Evolutionary conservation across 2,329 filamentous ascomycete species (phyloP).

Genomic region (Massarina eburnea): DNA sequence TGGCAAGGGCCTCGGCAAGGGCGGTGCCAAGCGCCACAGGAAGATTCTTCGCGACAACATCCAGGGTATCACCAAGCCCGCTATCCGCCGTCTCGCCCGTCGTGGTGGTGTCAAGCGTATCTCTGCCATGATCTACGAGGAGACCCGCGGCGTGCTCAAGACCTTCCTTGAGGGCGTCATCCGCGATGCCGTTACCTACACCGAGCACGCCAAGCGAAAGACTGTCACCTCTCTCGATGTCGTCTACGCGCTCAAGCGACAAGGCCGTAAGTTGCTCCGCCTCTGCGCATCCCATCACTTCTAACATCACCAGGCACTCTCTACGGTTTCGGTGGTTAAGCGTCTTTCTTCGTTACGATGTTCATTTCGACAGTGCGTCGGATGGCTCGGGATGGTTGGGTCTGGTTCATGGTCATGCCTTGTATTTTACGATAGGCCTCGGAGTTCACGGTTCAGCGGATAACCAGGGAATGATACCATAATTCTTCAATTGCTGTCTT

Average conservation of each 20-base stretch:
- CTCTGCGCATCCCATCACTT: neutral
- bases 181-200: slow-evolving; percentile 78
- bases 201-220: slow-evolving; percentile 80
- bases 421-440: slow-evolving; percentile 39
- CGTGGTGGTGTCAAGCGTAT: slow-evolving; percentile 99
- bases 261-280: slow-evolving; percentile 52
- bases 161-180: slow-evolving; percentile 83
- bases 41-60: slow-evolving; percentile 99
- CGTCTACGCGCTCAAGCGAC: slow-evolving; percentile 65
- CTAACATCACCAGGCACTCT: slow-evolving; percentile 52
- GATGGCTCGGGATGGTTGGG: slow-evolving; percentile 44
- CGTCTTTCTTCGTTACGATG: slow-evolving; percentile 34
- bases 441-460: slow-evolving; percentile 37
- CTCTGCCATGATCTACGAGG: slow-evolving; percentile 89
- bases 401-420: slow-evolving; percentile 29
- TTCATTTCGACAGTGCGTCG: slow-evolving; percentile 28
- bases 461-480: slow-evolving; percentile 39
- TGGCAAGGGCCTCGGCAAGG: slow-evolving; percentile 97
- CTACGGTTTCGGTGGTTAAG: slow-evolving; percentile 69
- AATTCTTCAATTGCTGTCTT: slow-evolving; percentile 22
- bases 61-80: slow-evolving; percentile 98
- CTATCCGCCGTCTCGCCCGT: slow-evolving; percentile 96
- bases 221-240: slow-evolving; percentile 66
- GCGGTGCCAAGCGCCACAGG: slow-evolving; percentile 96
- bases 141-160: slow-evolving; percentile 81